phyloP scores from a whole-genome alignment of 2,329 filamentous ascomycete genomes.

The Colletotrichum sojae region DNA sequence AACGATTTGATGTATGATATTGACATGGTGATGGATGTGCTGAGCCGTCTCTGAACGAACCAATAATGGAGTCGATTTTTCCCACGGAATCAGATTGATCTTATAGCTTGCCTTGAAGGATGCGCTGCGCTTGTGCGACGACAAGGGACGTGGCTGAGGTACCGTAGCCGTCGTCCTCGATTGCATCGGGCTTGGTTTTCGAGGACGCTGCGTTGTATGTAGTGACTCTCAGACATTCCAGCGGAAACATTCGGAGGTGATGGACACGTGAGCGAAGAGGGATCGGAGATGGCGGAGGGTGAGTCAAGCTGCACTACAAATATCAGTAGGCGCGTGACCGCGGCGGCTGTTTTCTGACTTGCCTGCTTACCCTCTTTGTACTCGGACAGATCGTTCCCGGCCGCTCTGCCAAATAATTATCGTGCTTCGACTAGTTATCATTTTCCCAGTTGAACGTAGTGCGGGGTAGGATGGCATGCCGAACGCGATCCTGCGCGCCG shows the following conservation, averaged over 20 bases:
- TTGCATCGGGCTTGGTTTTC: not conserved
- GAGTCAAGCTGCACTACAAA: not conserved
- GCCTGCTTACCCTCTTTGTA: no score
- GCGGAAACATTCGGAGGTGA: slow-evolving; percentile 15
- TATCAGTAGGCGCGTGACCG: not conserved
- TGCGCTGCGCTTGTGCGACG: slow-evolving; percentile 6
- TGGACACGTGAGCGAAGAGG: not conserved
- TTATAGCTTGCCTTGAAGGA: not conserved
- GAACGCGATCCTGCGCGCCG: no score
- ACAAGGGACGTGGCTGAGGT: not conserved
- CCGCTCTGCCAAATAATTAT: no score
- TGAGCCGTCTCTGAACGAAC: not conserved
- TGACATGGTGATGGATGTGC: not conserved
- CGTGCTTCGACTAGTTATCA: no score
- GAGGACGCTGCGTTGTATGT: not conserved
- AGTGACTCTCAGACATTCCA: not conserved
- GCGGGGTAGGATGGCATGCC: no score
- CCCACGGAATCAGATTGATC: not conserved
- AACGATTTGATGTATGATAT: slow-evolving; percentile 25
- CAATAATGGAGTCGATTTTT: no score
- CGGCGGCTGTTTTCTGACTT: no score
- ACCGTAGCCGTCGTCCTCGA: not conserved
- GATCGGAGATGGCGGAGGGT: slow-evolving; percentile 5
- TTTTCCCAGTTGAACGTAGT: no score
- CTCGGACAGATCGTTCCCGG: no score